These are phyloP conservation scores for Elaeagnus macrophylla DNA, from an alignment of 306 rosid species.

Conservation along the genomic window DNA sequence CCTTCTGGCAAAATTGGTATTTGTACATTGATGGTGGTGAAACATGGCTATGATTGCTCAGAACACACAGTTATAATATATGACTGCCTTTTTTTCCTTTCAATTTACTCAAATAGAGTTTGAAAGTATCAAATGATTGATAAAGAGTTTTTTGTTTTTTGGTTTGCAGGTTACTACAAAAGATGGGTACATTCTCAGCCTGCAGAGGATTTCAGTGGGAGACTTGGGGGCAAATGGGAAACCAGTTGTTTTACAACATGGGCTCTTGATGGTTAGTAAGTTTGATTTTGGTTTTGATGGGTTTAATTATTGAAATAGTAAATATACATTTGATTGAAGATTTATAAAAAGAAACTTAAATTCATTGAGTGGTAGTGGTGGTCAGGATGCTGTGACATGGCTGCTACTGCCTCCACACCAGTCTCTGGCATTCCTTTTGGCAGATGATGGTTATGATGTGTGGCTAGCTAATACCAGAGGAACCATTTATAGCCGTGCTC, in stretches of 20 bases:
- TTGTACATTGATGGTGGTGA: neutral
- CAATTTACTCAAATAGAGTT: neutral
- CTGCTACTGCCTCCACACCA: constrained; percentile 54
- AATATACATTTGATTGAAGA: neutral
- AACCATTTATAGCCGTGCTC: constrained; percentile 57
- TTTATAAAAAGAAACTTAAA: too few relatives aligned
- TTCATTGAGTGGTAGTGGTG: neutral
- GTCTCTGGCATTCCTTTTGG: constrained; percentile 58
- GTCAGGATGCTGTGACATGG: constrained; percentile 47
- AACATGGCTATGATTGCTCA: constrained; percentile 52
- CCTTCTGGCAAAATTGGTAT: too few relatives aligned
- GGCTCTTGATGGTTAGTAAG: constrained; percentile 53
- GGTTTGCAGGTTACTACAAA: constrained; percentile 50
- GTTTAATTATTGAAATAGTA: neutral
- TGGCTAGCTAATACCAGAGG: constrained; percentile 80
- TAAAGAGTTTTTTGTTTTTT: constrained; percentile 6
- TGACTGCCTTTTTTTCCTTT: neutral
- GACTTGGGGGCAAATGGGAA: constrained; percentile 23
- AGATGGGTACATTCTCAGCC: constrained; percentile 63
- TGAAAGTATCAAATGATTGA: constrained; percentile 2
- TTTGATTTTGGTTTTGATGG: neutral
- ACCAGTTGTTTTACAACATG: constrained; percentile 70
- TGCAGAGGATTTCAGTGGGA: constrained; percentile 49
- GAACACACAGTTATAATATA: constrained; percentile 36
- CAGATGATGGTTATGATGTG: constrained; percentile 67